Evolutionary conservation across 176 grass and related monocot genomes (phyloP), one percentile per base, ranked within the genome.

Genomic region (Triticum urartu): DNA sequence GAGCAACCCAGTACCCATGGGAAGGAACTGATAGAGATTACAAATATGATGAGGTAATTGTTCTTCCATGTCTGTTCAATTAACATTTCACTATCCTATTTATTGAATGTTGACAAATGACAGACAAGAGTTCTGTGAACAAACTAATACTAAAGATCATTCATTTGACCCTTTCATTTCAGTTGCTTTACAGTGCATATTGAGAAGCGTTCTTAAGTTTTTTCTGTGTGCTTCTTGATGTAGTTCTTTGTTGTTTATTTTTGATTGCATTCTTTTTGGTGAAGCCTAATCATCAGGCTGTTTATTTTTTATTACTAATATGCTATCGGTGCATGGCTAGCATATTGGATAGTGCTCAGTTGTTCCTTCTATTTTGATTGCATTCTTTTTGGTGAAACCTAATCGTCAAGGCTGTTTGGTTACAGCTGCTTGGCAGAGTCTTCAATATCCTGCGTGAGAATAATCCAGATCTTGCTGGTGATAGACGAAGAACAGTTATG

Each of bases 391-490:
- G 52, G 26, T 87, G 74, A 80, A 84, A 68, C 22, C 50, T 77
- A 68, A 73, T 59, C 13, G 25, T 81, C 8, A 84, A 52, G 81
- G 81, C 21, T 50, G 5, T 84, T 88, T 88, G 48, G 82, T 63
- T 7, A 14, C 83, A 99, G 97, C 83, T 99, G 5, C 85, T 99
- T 61, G 97, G 85, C 71, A 99, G 97, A 82, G 94, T 99, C 32
- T 99, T 99, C 76, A 97, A 99, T 88, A 99, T 99, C 89, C 64
- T 99, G 63, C 92, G 92, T 13, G 97, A 99, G 87, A 99, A 99
- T 66, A 99, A 99, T 83, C 97, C 97, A 18, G 97, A 97, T 94
- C 92, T 99, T 88, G 97, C 97, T 48, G 97, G 97, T 81, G 97
- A 99, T 87, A 92, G 94, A 83, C 89, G 94, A 47, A 91, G 97